phyloP scores from a whole-genome alignment of 2,329 filamentous ascomycete species.

The Curvularia hawaiiensis region DNA sequence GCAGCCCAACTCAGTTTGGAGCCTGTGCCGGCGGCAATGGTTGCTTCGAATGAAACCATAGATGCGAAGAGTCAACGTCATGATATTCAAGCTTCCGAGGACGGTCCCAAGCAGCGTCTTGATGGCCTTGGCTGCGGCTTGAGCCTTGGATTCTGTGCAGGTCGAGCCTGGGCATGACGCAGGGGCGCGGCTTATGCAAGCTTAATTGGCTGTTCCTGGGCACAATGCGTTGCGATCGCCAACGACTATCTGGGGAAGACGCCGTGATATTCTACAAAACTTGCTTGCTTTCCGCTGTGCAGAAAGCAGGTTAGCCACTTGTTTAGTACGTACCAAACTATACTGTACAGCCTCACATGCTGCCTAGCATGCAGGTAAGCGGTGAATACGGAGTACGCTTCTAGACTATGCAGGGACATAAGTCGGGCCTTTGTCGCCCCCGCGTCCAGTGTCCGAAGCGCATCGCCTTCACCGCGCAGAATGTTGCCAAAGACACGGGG shows the following conservation, averaged over 20 bases:
- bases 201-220: constrained; percentile 22
- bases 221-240: constrained; percentile 2
- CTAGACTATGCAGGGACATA: too few species aligned
- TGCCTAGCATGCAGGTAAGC: background rate
- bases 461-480: background rate
- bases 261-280: background rate
- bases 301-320: background rate
- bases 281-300: background rate
- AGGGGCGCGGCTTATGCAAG: constrained; percentile 13
- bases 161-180: constrained; percentile 14
- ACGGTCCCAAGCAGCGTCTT: constrained; percentile 3
- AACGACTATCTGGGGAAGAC: background rate
- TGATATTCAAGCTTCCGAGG: constrained; percentile 26
- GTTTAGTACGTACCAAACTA: background rate
- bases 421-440: too few species aligned
- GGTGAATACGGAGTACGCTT: too few species aligned
- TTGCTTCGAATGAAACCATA: constrained; percentile 2
- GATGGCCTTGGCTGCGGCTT: constrained; percentile 23
- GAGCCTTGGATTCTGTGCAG: constrained; percentile 8
- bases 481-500: too few species aligned
- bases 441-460: too few species aligned
- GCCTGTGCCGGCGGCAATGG: background rate
- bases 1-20: constrained; percentile 10
- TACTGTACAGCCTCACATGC: background rate
- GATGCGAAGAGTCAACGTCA: constrained; percentile 26